Percentiles rank a stretch among this genome's conserved stretches.
Conservation (phyloP, 2,329 filamentous ascomycete species). For the Pestalotiopsis sp. region DNA sequence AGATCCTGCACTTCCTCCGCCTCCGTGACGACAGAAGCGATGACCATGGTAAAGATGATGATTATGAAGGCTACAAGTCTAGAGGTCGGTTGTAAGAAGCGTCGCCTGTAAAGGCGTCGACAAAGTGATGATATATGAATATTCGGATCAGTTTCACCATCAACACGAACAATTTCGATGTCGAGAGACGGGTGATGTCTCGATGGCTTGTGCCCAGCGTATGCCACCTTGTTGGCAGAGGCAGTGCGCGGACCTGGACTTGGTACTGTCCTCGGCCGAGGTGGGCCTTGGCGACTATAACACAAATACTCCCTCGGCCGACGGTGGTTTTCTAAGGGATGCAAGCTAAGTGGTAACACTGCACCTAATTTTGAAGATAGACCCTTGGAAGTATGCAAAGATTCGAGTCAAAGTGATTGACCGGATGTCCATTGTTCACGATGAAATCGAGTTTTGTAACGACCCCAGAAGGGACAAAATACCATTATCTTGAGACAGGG, state of each 20-base stretch:
- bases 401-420: not conserved
- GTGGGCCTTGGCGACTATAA: not conserved
- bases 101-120: no score
- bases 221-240: no score
- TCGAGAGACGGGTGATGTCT: no score
- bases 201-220: no score
- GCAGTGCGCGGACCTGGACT: not conserved
- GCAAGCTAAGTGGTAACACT: not conserved
- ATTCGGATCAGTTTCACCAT: no score
- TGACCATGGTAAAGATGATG: slow-evolving; percentile 22
- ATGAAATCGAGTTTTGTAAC: slow-evolving; percentile 15
- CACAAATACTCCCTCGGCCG: not conserved
- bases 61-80: not conserved
- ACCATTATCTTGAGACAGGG: slow-evolving; percentile 29
- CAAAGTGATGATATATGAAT: no score
- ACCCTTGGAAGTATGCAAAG: no score
- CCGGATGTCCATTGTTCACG: not conserved
- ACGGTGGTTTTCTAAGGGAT: not conserved
- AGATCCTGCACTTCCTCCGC: slow-evolving; percentile 21
- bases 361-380: no score
- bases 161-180: no score
- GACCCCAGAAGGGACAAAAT: slow-evolving; percentile 23
- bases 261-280: not conserved
- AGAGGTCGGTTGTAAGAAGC: not conserved
- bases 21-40: slow-evolving; percentile 25